Conservation (phyloP, 116 monocot species). For the Papilionanthe hybrid region DNA sequence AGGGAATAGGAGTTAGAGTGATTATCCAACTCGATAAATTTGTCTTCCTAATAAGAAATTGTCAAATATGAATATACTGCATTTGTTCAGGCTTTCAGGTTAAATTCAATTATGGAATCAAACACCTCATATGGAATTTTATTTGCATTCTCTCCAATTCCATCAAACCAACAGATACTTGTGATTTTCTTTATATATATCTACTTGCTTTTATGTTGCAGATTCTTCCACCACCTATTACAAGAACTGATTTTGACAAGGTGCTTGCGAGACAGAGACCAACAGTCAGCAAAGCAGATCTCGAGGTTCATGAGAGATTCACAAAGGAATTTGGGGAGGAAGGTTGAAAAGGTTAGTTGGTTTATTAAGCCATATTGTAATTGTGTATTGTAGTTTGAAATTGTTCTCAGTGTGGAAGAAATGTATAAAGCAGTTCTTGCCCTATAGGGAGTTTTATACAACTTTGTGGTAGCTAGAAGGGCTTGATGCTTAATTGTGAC, state of each 20-base stretch:
- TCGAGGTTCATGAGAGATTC: slow-evolving; percentile 94
- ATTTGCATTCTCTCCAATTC: too few species aligned
- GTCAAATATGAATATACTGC: neutral
- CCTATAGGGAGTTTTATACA: neutral
- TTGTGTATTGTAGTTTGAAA: neutral
- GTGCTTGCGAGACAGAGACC: slow-evolving; percentile 89
- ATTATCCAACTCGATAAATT: neutral
- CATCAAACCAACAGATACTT: neutral
- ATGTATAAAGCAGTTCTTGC: neutral
- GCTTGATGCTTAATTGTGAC: too few species aligned
- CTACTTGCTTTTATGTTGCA: slow-evolving; percentile 11
- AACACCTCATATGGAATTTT: too few species aligned
- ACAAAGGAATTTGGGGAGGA: slow-evolving; percentile 99
- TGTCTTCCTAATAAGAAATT: neutral
- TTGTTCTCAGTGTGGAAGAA: neutral
- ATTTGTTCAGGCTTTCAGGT: neutral
- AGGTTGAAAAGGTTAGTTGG: slow-evolving; percentile 33
- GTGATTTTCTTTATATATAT: neutral
- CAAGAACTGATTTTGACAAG: slow-evolving; percentile 85
- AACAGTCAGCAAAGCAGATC: slow-evolving; percentile 88
- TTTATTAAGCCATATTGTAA: neutral
- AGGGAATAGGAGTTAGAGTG: neutral
- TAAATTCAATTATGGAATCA: neutral
- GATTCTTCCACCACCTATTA: slow-evolving; percentile 95
- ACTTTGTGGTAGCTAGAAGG: too few species aligned